These are phyloP conservation scores for Cutaneotrichosporon cyanovorans DNA, from an alignment of 1,284 basidiomycete species.

Conservation along the genomic window DNA sequence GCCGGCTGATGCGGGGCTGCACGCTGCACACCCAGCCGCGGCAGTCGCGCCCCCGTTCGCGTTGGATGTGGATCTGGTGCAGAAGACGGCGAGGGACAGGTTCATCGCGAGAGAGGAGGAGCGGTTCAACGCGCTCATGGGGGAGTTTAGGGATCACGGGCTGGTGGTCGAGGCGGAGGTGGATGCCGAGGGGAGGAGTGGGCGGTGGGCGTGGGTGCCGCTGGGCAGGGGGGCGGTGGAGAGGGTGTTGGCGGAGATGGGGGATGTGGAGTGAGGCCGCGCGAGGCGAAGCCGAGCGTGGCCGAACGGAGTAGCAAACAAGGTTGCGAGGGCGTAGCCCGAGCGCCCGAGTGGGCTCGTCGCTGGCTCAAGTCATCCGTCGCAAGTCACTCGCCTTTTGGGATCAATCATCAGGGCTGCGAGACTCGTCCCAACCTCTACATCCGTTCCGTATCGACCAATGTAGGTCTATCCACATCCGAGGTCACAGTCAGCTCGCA, in stretches of 20 bases:
- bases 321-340: too few species aligned
- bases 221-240: conserved; percentile 57
- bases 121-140: conserved; percentile 67
- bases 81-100: conserved; percentile 50
- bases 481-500: too few species aligned
- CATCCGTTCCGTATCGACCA: too few species aligned
- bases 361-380: conserved; percentile 3
- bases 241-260: conserved; percentile 36
- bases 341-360: too few species aligned
- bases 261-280: conserved; percentile 22
- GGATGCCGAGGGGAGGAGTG: conserved; percentile 37
- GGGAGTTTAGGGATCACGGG: conserved; percentile 83
- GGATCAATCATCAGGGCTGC: too few species aligned
- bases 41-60: conserved; percentile 36
- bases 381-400: too few species aligned
- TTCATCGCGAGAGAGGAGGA: conserved; percentile 83
- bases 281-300: too few species aligned
- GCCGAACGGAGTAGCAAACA: too few species aligned
- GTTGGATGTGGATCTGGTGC: conserved; percentile 40
- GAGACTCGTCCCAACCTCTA: too few species aligned
- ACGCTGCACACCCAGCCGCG: conserved; percentile 16
- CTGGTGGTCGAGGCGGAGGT: conserved; percentile 56
- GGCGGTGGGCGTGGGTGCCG: conserved; percentile 68
- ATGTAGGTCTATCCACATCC: too few species aligned
- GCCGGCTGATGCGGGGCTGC: conserved; percentile 38